Evolutionary conservation across 202 grass and related monocot genomes (phyloP).

Genomic region (Zizania palustris): DNA sequence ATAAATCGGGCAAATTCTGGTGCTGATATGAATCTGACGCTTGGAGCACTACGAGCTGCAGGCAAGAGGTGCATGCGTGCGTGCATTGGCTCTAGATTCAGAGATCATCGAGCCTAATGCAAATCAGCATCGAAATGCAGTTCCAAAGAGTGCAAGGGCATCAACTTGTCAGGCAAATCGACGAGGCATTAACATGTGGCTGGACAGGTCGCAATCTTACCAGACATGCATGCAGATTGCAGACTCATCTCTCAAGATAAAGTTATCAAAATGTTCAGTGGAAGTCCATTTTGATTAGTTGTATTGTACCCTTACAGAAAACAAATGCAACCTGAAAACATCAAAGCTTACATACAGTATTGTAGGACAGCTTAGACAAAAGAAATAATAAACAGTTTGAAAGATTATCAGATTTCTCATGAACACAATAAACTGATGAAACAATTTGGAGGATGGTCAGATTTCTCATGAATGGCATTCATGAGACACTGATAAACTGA

Average conservation of each 20-base stretch:
- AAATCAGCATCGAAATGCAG: conserved; percentile 14
- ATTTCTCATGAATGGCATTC: neutral
- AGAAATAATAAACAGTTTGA: too few relatives aligned
- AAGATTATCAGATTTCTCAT: too few relatives aligned
- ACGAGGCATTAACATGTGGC: neutral
- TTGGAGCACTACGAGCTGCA: neutral
- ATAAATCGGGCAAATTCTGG: neutral
- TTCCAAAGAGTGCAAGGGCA: neutral
- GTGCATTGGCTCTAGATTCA: neutral
- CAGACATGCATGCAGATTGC: neutral
- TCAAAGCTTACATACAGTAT: too few relatives aligned
- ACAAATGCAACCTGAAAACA: neutral
- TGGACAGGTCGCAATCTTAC: neutral
- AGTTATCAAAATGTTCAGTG: neutral
- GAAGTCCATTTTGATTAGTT: neutral
- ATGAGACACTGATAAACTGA: neutral
- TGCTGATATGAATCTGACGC: conserved; percentile 21
- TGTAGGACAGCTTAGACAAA: too few relatives aligned
- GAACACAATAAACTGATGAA: neutral
- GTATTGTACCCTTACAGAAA: neutral
- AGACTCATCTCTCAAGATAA: neutral
- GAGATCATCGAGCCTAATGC: neutral
- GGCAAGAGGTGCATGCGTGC: neutral
- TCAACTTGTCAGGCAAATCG: neutral
- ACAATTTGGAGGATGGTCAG: neutral